Evolutionary conservation across 106 monocot genomes (phyloP), one percentile per base, ranked within the genome.

Genomic region (Posidonia australis): DNA sequence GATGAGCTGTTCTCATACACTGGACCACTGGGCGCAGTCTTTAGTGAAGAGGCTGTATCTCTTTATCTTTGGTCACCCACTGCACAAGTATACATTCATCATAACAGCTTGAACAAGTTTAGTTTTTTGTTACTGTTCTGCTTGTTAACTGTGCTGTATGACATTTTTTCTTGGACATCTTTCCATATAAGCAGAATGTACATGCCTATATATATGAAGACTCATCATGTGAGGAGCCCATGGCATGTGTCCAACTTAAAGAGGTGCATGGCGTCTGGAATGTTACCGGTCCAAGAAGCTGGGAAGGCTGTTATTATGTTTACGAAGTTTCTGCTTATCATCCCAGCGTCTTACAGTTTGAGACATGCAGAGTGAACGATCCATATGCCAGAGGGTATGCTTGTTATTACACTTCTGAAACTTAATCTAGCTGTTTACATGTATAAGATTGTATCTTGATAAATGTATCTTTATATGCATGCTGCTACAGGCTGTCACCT

Each of bases 41-140:
- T 87, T 60, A 72, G 66, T 46, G 63, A 76, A 32, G 77, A 79
- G 29, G 65, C 47, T 23, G 58, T 87, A 28, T 60, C 65, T 63
- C 77, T 92, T 73, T 54, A 82, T 79, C 80, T 92, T 32, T 92
- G 92, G 92, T 87, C 92, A 66, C 92, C 92, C 69, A 87, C 92
- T 49, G 87, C 87, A 76, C 92, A 84, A 63, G 92, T 92, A 77
- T 65, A 62, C 1, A 18, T n/a, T 58, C 45, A 49, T 70, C 30
- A 48, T 56, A 27, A 27, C 63, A 21, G 9, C 42, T 20, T 44
- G 16, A 31, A 22, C 44, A 18, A 43, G 62, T 62, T 62, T 45
- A 41, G 6, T 2, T 14, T 23, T 31, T 11, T 27, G 5, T 44
- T 26, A 25, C 1, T 78, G 2, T 69, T 18, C 25, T 21, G 52